Evolutionary conservation across 1,284 basidiomycete species (phyloP).

Genomic region (Moniliella sp.): DNA sequence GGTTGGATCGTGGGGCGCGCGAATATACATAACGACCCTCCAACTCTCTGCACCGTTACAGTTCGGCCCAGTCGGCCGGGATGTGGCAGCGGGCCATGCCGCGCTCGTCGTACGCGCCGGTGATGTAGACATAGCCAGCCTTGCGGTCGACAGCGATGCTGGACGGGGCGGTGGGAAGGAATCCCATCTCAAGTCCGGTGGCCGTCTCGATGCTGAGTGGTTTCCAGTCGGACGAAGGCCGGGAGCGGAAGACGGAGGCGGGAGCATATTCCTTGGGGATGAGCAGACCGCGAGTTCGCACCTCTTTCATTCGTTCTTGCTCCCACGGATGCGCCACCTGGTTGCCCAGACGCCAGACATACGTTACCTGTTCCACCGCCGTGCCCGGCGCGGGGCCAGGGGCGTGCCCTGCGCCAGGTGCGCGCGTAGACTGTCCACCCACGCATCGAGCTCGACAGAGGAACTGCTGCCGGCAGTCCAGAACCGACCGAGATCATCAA

Average conservation of each 20-base stretch:
- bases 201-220: not conserved
- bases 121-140: constrained; percentile 7
- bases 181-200: constrained; percentile 3
- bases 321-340: constrained; percentile 5
- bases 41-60: not conserved
- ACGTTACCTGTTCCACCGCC: constrained; percentile 2
- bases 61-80: constrained; percentile 9
- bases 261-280: constrained; percentile 4
- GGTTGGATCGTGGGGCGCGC: too few species aligned
- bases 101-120: constrained; percentile 15
- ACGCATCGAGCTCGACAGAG: not conserved
- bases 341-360: constrained; percentile 2
- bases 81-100: constrained; percentile 10
- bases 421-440: constrained; percentile 1
- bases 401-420: not conserved
- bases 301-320: constrained; percentile 1
- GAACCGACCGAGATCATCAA: constrained; percentile 8
- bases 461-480: constrained; percentile 8
- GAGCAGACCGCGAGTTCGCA: constrained; percentile 2
- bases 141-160: constrained; percentile 11
- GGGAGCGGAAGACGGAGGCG: constrained; percentile 2
- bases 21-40: too few species aligned
- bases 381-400: not conserved
- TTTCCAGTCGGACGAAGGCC: not conserved
- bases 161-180: constrained; percentile 11